Evolutionary conservation across 2,329 filamentous ascomycete species (phyloP).

Genomic region (Colletotrichum cordylinicola): DNA sequence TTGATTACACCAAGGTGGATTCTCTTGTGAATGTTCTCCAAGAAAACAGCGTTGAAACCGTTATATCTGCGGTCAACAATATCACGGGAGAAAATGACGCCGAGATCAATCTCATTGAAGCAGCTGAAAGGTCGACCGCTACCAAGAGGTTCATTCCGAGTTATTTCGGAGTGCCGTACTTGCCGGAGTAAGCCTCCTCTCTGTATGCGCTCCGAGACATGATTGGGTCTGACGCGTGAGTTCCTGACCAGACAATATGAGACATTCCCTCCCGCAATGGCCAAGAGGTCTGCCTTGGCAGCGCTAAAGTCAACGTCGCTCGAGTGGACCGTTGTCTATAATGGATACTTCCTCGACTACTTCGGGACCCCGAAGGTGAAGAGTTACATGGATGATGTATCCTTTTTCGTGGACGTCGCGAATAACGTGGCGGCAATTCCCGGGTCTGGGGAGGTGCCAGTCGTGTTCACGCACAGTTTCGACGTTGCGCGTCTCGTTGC

Average conservation of each 20-base stretch:
- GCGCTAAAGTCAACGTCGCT: constrained; percentile 36
- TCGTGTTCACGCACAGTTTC: constrained; percentile 52
- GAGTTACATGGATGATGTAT: constrained; percentile 41
- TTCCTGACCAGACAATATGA: not conserved
- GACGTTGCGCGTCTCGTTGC: constrained; percentile 54
- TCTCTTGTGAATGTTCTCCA: constrained; percentile 28
- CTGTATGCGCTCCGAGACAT: not conserved
- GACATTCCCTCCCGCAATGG: not conserved
- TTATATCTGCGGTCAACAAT: constrained; percentile 46
- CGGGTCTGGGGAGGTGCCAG: constrained; percentile 46
- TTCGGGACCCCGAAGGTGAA: constrained; percentile 42
- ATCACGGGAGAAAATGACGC: constrained; percentile 25
- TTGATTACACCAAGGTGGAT: constrained; percentile 31
- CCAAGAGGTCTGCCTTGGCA: not conserved
- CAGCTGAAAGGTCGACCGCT: constrained; percentile 39
- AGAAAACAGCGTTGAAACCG: constrained; percentile 43
- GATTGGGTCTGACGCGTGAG: not conserved
- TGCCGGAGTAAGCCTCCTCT: constrained; percentile 29
- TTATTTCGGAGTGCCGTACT: constrained; percentile 41
- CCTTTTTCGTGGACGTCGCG: constrained; percentile 48
- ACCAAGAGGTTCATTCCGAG: constrained; percentile 50
- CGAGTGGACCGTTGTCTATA: constrained; percentile 40
- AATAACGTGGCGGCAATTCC: constrained; percentile 53
- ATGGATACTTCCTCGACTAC: constrained; percentile 52
- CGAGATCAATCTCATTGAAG: constrained; percentile 46